A percentile compares a stretch with the other conserved stretches of the same genome.
Conservation (phyloP, 1,139 yeast species). For the Candida gigantensis region DNA sequence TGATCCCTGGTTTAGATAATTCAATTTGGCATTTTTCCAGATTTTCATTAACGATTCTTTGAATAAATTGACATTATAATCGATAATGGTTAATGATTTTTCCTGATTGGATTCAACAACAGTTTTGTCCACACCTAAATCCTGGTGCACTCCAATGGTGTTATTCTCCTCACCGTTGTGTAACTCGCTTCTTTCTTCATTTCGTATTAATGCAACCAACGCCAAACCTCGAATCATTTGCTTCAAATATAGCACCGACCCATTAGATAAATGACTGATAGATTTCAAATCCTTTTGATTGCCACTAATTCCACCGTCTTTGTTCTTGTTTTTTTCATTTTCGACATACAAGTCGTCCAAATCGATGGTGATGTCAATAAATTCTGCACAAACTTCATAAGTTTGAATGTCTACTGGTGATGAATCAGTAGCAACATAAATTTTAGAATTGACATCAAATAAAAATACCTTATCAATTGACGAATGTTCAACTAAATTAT, state of each 20-base stretch:
- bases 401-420: slow-evolving; percentile 94
- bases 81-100: slow-evolving; percentile 71
- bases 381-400: slow-evolving; percentile 95
- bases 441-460: slow-evolving; percentile 90
- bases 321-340: slow-evolving; percentile 18
- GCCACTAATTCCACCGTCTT: slow-evolving; percentile 8
- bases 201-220: slow-evolving; percentile 79
- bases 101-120: slow-evolving; percentile 47
- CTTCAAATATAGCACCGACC: slow-evolving; percentile 75
- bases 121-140: neutral
- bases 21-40: slow-evolving; percentile 51
- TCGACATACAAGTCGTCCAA: slow-evolving; percentile 71
- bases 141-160: slow-evolving; percentile 1
- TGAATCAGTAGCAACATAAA: slow-evolving; percentile 94
- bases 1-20: neutral
- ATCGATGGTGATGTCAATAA: slow-evolving; percentile 91
- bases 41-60: slow-evolving; percentile 77
- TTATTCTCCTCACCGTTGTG: slow-evolving; percentile 24
- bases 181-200: slow-evolving; percentile 41
- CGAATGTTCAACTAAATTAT: slow-evolving; percentile 84
- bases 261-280: slow-evolving; percentile 76
- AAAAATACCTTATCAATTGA: slow-evolving; percentile 90
- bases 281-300: slow-evolving; percentile 52
- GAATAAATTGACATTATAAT: slow-evolving; percentile 83
- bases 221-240: slow-evolving; percentile 95